phyloP scores from a whole-genome alignment of 2,329 filamentous ascomycete genomes.

The Trichophyton equinum region DNA sequence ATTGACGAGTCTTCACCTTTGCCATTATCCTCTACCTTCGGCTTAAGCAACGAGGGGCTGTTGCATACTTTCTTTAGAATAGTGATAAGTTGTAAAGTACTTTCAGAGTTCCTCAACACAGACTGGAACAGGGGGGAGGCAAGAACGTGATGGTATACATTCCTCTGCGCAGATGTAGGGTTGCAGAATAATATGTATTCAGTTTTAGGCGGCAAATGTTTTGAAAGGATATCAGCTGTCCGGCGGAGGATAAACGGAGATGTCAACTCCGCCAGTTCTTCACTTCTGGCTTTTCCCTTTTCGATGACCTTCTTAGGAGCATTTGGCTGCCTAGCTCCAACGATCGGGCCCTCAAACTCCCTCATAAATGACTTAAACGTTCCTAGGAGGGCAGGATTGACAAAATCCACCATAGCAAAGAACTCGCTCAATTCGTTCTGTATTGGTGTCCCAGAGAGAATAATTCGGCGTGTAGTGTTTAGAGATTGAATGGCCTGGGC shows the following conservation, averaged over 20 bases:
- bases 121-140: conserved; percentile 50
- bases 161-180: conserved; percentile 47
- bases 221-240: conserved; percentile 53
- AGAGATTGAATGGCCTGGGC: conserved; percentile 53
- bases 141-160: conserved; percentile 52
- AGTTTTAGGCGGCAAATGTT: conserved; percentile 54
- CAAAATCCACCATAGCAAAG: conserved; percentile 55
- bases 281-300: conserved; percentile 48
- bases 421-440: conserved; percentile 58
- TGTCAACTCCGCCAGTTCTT: conserved; percentile 49
- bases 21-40: conserved; percentile 39
- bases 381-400: conserved; percentile 53
- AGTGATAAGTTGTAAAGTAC: conserved; percentile 56
- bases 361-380: conserved; percentile 51
- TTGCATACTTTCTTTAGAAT: conserved; percentile 65
- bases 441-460: conserved; percentile 55
- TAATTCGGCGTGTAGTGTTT: conserved; percentile 48
- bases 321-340: conserved; percentile 51
- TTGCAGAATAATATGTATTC: conserved; percentile 56
- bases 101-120: conserved; percentile 49
- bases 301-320: conserved; percentile 50
- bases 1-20: conserved; percentile 38
- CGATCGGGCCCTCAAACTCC: conserved; percentile 52
- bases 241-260: conserved; percentile 53
- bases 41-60: conserved; percentile 49